Percentiles rank a stretch among this genome's conserved stretches.
These are phyloP conservation scores for Colletotrichum paranaense DNA, from an alignment of 2,329 filamentous ascomycete species.

Conservation along the genomic window DNA sequence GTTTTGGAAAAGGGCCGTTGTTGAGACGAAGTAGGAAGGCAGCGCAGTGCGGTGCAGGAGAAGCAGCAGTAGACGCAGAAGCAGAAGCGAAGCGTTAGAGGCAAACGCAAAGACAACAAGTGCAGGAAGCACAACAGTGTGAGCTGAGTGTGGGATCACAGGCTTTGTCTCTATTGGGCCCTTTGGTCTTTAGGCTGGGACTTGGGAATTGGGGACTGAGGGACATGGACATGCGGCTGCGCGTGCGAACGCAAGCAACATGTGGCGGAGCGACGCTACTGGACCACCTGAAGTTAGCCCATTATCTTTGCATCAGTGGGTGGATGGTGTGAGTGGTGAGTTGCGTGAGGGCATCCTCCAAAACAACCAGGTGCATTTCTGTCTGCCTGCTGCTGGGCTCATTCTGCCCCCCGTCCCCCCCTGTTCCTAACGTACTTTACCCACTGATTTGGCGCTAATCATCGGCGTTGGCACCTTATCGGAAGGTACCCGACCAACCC, in stretches of 20 bases:
- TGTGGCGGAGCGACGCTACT: constrained; percentile 32
- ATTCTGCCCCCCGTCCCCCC: not conserved
- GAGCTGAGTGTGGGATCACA: constrained; percentile 7
- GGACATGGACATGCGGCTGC: not conserved
- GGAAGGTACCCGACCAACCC: constrained; percentile 16
- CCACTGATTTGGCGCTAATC: constrained; percentile 8
- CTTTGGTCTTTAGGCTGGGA: not conserved
- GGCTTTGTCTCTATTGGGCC: not conserved
- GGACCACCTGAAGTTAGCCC: constrained; percentile 9
- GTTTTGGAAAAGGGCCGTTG: constrained; percentile 23
- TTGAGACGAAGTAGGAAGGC: constrained; percentile 29
- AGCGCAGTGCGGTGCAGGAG: not conserved
- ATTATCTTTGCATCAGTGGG: no score
- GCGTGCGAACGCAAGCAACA: constrained; percentile 14
- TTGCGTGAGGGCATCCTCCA: not conserved
- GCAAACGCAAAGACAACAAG: not conserved
- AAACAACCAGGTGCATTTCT: constrained; percentile 8
- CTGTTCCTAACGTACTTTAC: not conserved
- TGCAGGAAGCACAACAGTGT: not conserved
- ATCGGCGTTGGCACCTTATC: constrained; percentile 12
- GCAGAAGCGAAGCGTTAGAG: not conserved
- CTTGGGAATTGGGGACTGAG: not conserved
- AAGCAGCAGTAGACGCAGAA: not conserved
- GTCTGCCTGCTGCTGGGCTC: constrained; percentile 21
- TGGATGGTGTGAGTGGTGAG: no score